phyloP scores from a whole-genome alignment of 108 stramenopile species.

The Mediolabrus comicus region DNA sequence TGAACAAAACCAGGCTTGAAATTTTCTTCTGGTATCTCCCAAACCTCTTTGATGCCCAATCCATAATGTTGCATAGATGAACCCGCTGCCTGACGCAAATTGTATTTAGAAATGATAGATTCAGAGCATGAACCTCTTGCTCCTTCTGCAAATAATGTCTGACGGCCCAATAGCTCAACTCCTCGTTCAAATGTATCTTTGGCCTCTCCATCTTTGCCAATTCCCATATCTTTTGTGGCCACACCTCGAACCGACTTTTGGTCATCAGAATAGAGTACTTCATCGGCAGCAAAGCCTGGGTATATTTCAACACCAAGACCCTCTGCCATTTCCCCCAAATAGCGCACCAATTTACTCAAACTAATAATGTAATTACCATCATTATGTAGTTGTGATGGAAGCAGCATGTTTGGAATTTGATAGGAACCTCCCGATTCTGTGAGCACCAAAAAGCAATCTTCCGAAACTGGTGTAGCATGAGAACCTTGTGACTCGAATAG shows the following conservation, averaged over 20 bases:
- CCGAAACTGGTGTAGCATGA: slow-evolving; percentile 80
- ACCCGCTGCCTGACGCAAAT: slow-evolving; percentile 74
- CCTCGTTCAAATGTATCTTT: slow-evolving; percentile 97
- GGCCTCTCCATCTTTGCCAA: slow-evolving; percentile 86
- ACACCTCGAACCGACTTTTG: slow-evolving; percentile 77
- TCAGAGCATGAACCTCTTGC: slow-evolving; percentile 95
- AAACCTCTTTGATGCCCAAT: slow-evolving; percentile 99
- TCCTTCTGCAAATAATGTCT: slow-evolving; percentile 98
- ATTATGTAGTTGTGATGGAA: slow-evolving; percentile 92
- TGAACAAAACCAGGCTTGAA: slow-evolving; percentile 94
- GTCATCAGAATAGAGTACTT: slow-evolving; percentile 83
- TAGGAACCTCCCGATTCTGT: slow-evolving; percentile 63
- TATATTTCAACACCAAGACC: slow-evolving; percentile 98
- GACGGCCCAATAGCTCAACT: slow-evolving; percentile 93
- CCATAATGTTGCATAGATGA: slow-evolving; percentile 92
- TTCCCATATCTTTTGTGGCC: slow-evolving; percentile 96
- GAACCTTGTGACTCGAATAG: slow-evolving; percentile 61
- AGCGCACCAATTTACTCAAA: slow-evolving; percentile 89
- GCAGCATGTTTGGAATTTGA: slow-evolving; percentile 72
- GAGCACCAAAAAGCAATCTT: slow-evolving; percentile 87
- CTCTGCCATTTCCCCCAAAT: slow-evolving; percentile 95
- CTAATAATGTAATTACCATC: slow-evolving; percentile 96
- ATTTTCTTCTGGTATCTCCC: slow-evolving; percentile 93
- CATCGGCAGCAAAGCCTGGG: slow-evolving; percentile 95
- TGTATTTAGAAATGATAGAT: slow-evolving; percentile 87